Base-by-base conservation (phyloP, 192 early-diverging fungal genomes). In the Mortierella claussenii region DNA sequence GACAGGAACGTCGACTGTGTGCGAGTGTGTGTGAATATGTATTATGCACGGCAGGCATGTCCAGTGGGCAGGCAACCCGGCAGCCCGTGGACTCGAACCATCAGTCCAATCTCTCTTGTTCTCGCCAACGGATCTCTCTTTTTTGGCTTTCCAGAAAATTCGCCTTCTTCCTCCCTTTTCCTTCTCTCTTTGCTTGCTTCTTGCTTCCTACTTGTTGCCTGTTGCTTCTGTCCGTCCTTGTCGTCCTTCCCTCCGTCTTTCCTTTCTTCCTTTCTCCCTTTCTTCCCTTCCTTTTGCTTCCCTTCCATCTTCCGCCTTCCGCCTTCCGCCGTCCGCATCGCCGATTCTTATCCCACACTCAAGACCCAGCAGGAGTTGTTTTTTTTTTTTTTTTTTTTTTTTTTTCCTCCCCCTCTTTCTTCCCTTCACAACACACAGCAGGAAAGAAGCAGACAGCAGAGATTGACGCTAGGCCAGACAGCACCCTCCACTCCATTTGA, bases 101-200 rank as follows among this genome's bases (percentile, higher is more conserved):
- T n/a, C n/a, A n/a, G n/a, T n/a, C n/a, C n/a, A n/a, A 40, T 40
- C 13, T 40, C n/a, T 21, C n/a, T 21, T 47, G 11, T 20, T 5
- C 45, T 47, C 45, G 45, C 20, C 45, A 47, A 47, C 45, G 45
- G 45, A 47, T 47, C 20, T 47, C n/a, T 47, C 20, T 47, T 47
- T 47, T 47, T 9, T 20, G 4, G 11, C 15, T 47, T 47, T 47
- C 45, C 45, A 47, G 45, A 47, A 47, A 21, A 21, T 47, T 47
- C 37, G 46, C 46, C 21, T 21, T 23, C 17, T 42, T 42, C 17
- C 10, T 8, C 10, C 40, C 10, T 42, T 17, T 11, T 11, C 27
- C 10, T 28, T 27, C 28, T 28, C 15, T 37, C 18, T 36, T 20
- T 10, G 5, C 47, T 13, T 49, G 12, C 60, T 21, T 57, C 40